Percentiles rank a stretch among this genome's conserved stretches.
These are phyloP conservation scores for Teratosphaeria viscida DNA, from an alignment of 2,329 filamentous ascomycete genomes.

Conservation along the genomic window DNA sequence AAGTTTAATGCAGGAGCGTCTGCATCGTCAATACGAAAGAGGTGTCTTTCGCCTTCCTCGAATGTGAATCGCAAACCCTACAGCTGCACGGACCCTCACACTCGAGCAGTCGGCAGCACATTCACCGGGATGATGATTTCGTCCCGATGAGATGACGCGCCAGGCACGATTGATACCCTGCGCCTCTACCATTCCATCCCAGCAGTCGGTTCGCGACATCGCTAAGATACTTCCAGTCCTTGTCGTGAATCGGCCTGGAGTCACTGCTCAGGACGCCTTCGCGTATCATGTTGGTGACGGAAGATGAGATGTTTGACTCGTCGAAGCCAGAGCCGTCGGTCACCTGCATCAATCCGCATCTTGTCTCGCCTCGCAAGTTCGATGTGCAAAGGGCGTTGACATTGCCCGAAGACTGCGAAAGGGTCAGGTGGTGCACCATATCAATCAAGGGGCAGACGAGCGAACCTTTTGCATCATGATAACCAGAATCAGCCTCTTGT, in stretches of 20 bases:
- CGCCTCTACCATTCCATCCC: slow-evolving; percentile 14
- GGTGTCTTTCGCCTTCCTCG: neutral
- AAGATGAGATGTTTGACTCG: slow-evolving; percentile 1
- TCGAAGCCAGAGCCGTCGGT: slow-evolving; percentile 8
- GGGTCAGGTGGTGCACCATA: neutral
- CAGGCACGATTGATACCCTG: slow-evolving; percentile 4
- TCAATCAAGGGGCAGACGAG: neutral
- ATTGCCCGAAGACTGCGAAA: slow-evolving; percentile 7
- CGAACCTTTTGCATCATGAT: slow-evolving; percentile 14
- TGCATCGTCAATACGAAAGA: neutral
- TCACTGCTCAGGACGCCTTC: slow-evolving; percentile 11
- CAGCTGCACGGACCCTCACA: neutral
- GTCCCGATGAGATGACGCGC: neutral
- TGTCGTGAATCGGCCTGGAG: neutral
- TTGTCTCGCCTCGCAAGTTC: neutral
- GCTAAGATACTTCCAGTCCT: slow-evolving; percentile 8
- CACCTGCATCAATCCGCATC: slow-evolving; percentile 14
- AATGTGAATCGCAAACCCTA: neutral
- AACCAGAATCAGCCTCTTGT: slow-evolving; percentile 13
- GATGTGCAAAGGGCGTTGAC: slow-evolving; percentile 9
- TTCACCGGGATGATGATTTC: neutral
- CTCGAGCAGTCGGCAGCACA: neutral
- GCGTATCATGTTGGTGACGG: slow-evolving; percentile 12
- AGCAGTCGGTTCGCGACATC: slow-evolving; percentile 17
- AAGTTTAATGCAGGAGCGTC: neutral